Evolutionary conservation across 2,329 filamentous ascomycete genomes (phyloP).

Genomic region (Sclerotinia trifoliorum): DNA sequence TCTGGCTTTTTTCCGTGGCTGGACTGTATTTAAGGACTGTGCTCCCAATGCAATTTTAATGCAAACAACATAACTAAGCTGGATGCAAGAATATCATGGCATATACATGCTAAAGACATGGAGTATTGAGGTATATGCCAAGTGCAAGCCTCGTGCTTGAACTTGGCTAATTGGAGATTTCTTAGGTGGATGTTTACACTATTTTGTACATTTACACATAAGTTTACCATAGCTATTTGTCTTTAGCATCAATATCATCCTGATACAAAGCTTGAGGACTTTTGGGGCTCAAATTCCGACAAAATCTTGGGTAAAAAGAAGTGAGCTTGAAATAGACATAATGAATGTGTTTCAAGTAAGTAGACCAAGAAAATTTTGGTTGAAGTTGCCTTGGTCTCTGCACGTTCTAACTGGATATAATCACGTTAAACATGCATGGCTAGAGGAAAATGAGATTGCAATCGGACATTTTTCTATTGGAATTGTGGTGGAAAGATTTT

Average conservation of each 20-base stretch:
- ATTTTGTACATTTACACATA: background rate
- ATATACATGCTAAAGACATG: background rate
- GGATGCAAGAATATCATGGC: no score
- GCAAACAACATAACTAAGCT: background rate
- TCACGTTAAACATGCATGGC: background rate
- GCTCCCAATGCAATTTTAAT: background rate
- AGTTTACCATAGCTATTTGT: background rate
- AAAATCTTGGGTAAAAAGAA: background rate
- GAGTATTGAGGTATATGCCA: no score
- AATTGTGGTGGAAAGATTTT: background rate
- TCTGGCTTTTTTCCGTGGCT: background rate
- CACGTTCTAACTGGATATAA: no score
- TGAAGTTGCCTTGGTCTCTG: no score
- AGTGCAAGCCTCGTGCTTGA: background rate
- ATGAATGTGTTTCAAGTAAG: background rate
- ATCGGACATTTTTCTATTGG: background rate
- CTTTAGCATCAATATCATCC: background rate
- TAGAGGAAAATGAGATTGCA: background rate
- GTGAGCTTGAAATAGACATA: background rate
- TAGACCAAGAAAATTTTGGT: background rate
- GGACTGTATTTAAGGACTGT: background rate
- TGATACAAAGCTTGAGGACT: background rate
- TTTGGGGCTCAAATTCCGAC: background rate
- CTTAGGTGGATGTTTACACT: no score
- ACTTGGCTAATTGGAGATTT: background rate